Evolutionary conservation across 306 rosid genomes (phyloP).

Genomic region (Quillaja saponaria): DNA sequence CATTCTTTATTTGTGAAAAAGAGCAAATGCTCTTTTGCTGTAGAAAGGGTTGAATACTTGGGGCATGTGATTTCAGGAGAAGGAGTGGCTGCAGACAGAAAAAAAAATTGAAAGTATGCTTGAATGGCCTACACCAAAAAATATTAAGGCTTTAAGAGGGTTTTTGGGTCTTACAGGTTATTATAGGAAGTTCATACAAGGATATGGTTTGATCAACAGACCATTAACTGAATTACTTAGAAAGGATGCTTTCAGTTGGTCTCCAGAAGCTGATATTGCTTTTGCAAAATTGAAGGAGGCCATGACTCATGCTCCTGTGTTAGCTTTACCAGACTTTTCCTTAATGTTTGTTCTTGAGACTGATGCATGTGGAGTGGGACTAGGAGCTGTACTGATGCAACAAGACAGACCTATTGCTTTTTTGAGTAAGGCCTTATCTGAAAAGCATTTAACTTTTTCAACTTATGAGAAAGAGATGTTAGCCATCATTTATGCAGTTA

Average conservation of each 20-base stretch:
- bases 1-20: background rate
- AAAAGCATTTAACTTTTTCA: background rate
- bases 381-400: background rate
- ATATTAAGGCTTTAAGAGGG: background rate
- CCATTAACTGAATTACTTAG: background rate
- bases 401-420: background rate
- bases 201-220: background rate
- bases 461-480: background rate
- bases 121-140: background rate
- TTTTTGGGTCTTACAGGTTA: background rate
- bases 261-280: background rate
- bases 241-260: background rate
- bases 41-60: background rate
- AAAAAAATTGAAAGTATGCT: background rate
- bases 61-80: fast-evolving
- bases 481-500: background rate
- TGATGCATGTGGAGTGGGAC: background rate
- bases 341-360: background rate
- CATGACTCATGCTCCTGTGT: background rate
- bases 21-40: background rate
- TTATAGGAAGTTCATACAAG: background rate
- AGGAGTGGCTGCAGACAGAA: background rate
- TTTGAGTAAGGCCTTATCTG: background rate
- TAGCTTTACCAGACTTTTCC: background rate
- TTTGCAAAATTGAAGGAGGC: background rate